Base-by-base conservation (phyloP, 495 filamentous ascomycete genomes). In the Pseudevernia furfuracea region DNA sequence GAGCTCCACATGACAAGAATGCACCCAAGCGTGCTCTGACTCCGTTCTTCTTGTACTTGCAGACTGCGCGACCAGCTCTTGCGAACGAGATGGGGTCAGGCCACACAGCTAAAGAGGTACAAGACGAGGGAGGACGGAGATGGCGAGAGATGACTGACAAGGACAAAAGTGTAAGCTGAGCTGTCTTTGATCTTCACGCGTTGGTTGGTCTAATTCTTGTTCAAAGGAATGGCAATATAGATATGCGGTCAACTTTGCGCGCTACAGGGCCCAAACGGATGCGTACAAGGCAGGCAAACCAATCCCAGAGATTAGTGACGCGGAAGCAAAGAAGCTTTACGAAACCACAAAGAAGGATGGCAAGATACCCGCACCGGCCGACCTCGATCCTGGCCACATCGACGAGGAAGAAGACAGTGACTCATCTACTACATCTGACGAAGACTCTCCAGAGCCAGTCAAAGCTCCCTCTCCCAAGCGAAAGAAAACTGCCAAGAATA, bases 11-110 rank as follows among this genome's bases (percentile, higher is more conserved):
- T 68, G 95, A 98, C 74, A 93, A 93, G 64, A 95, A 96, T 73
- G 91, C 92, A 17, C 94, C 94, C 59, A 96, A 96, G 82, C 84
- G 92, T 23, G 91, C 94, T 28, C 73, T 96, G 67, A 97, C 94
- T 23, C 91, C 94, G 0, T 97, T 91, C 77, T 96, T 98, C 79
- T 78, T 97, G 41, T 97, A 89, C 78, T 90, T 94, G 80, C 85
- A 94, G 69, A 85, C 85, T 41, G 91, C 90, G 53, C 88, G 94
- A 36, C 75, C 81, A 25, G 83, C 84, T 70, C 92, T 97, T 66
- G 85, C 86, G 32, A 79, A 77, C 11, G 91, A 96, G 64, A 79
- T 97, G 25, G 90, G 88, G 17, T 71, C 80, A 4, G 78, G 83
- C 43, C 83, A 84, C 4, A 85, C 84, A 63, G 89, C 91, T 66